Base-by-base conservation (phyloP, 2,329 filamentous ascomycete genomes). In the Calycina herbarum region DNA sequence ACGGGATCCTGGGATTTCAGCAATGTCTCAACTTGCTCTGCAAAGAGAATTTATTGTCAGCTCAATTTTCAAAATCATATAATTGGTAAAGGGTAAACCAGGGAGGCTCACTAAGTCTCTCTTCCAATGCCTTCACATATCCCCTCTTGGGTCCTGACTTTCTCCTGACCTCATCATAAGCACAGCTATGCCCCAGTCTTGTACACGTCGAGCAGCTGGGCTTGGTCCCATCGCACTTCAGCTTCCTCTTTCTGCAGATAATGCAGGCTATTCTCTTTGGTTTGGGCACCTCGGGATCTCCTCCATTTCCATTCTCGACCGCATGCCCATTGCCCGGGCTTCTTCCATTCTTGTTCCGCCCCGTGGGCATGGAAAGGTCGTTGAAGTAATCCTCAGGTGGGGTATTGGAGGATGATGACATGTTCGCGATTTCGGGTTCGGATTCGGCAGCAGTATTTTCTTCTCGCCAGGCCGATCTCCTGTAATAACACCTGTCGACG, bases 201-300 rank as follows among this genome's bases (percentile, higher is more conserved):
- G 85, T 83, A 76, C 89, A 91, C 40, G 87, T 90, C 59, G 84
- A 86, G 73, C 89, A 91, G 56, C 83, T 85, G n/a, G 88, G 88
- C 68, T 85, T 85, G 57, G 79, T 80, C 24, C 88, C 87, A 76
- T 91, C 88, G 73, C 88, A 91, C 76, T 85, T 84, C 80, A 97
- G 82, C 80, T 98, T 98, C 76, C 94, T 86, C 79, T 94, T 95
- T 73, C 94, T 85, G 77, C 95, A 99, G 68, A 98, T 89, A 75
- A 97, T 92, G 77, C 95, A 99, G 45, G 95, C 95, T 73, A 98
- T 91, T 71, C 94, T 87, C 82, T 98, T 98, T n/a, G 89, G 89
- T 74, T 92, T 92, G 60, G 91, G 89, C 27, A 92, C 82, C 69
- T 62, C 48, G 11, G 88, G 87, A 71, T 85, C 83, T 54, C 68